phyloP scores from a whole-genome alignment of 169 alveolate species.

The Eimeria acervulina region DNA sequence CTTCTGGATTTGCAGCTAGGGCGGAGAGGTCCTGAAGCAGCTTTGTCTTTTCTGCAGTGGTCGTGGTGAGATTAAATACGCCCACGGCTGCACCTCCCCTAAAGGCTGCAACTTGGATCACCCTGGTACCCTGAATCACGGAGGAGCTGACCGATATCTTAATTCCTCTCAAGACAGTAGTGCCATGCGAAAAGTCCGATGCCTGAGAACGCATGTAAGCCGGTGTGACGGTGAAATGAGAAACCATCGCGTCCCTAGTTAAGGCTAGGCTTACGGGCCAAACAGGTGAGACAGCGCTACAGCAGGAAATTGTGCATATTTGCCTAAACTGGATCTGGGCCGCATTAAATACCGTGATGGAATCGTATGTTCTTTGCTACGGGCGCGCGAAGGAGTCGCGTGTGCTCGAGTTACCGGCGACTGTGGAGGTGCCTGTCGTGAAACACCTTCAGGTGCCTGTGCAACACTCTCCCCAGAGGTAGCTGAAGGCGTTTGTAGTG shows the following conservation, averaged over 20 bases:
- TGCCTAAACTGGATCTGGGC: not conserved
- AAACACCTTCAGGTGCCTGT: not conserved
- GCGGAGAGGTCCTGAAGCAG: conserved; percentile 44
- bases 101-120: conserved; percentile 64
- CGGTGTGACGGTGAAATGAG: not conserved
- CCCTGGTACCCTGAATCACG: conserved; percentile 24
- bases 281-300: not conserved
- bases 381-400: not conserved
- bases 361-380: not conserved
- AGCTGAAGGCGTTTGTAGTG: not conserved
- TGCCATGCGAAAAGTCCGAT: conserved; percentile 47
- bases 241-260: not conserved
- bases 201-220: conserved; percentile 7
- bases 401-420: not conserved
- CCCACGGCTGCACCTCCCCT: conserved; percentile 44
- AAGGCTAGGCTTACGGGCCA: not conserved
- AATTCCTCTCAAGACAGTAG: conserved; percentile 59
- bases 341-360: not conserved
- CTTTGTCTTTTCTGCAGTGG: conserved; percentile 54
- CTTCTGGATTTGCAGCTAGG: conserved; percentile 40
- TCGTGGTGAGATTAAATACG: conserved; percentile 59
- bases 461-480: conserved; percentile 8
- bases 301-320: not conserved
- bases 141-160: conserved; percentile 23
- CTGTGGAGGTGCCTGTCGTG: not conserved